Evolutionary conservation across 2,329 filamentous ascomycete species (phyloP).

Genomic region (Nemania bipapillata): DNA sequence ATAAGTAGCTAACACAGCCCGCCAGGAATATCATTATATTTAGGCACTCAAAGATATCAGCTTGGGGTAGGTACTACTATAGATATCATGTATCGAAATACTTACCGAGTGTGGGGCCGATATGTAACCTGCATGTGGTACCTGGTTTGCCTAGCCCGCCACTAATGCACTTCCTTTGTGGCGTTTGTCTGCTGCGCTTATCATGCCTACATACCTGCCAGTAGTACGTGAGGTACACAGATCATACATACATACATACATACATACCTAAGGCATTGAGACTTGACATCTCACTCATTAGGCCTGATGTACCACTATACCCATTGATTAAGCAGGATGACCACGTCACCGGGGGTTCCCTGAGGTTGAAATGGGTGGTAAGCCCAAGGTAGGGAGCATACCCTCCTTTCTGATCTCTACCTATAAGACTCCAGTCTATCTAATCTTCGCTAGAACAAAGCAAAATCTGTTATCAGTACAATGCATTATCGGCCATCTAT

Average conservation of each 20-base stretch:
- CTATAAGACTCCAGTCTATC: neutral
- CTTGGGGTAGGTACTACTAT: too few species aligned
- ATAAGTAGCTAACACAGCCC: too few species aligned
- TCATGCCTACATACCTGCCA: constrained; percentile 1
- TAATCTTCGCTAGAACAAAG: neutral
- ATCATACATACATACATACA: too few species aligned
- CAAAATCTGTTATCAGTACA: neutral
- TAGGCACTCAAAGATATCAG: too few species aligned
- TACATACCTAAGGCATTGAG: neutral
- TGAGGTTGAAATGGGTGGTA: neutral
- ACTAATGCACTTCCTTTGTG: constrained; percentile 1
- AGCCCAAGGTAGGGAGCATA: constrained; percentile 1
- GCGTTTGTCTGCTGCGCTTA: constrained; percentile 2
- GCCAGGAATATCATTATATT: too few species aligned
- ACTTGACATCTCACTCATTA: neutral
- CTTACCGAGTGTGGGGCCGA: neutral
- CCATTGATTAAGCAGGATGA: neutral
- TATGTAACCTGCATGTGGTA: constrained; percentile 20
- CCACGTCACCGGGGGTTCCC: neutral
- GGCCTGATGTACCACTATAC: neutral
- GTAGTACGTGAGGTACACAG: too few species aligned
- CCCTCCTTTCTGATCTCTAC: neutral
- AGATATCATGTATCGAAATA: too few species aligned
- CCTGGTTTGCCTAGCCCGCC: constrained; percentile 8
- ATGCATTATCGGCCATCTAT: neutral